Evolutionary conservation across 2,329 filamentous ascomycete species (phyloP).

Genomic region (Epichloe scottii): DNA sequence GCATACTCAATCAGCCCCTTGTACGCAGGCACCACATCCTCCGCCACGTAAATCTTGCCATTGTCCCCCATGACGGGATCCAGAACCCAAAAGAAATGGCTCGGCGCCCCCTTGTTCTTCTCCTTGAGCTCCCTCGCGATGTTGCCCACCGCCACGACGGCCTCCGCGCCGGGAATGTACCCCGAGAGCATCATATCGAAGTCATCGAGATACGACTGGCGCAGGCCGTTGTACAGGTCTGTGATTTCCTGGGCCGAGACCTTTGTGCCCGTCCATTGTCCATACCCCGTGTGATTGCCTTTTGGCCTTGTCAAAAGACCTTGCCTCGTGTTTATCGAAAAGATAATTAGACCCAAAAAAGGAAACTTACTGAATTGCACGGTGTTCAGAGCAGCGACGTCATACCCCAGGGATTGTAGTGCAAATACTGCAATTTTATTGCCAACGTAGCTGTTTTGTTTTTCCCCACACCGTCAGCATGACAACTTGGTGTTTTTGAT

Average conservation of each 20-base stretch:
- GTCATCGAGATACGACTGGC: conserved; percentile 70
- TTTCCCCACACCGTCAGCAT: not conserved
- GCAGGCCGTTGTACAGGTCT: conserved; percentile 73
- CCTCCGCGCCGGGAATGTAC: conserved; percentile 80
- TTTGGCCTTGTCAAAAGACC: conserved; percentile 2
- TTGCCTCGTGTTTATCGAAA: not conserved
- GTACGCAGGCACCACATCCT: conserved; percentile 86
- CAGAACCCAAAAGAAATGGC: conserved; percentile 90
- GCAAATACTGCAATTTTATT: conserved; percentile 96
- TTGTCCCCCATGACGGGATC: conserved; percentile 99
- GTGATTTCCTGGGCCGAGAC: conserved; percentile 71
- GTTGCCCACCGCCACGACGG: conserved; percentile 69
- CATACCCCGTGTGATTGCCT: conserved; percentile 95
- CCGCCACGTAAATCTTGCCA: conserved; percentile 77
- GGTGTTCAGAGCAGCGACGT: conserved; percentile 88
- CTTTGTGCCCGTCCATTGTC: conserved; percentile 73
- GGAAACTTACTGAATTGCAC: conserved; percentile 79
- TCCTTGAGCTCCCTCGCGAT: conserved; percentile 72
- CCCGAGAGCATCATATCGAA: conserved; percentile 94
- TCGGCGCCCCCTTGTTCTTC: conserved; percentile 48
- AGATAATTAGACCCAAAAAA: conserved; percentile 6
- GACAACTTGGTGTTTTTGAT: not conserved
- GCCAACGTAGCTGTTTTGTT: conserved; percentile 66
- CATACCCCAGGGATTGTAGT: conserved; percentile 85
- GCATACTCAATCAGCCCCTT: conserved; percentile 67